A percentile compares a stretch with the other conserved stretches of the same genome.
These are phyloP conservation scores for Pythium volutum DNA, from an alignment of 352 stramenopile genomes.

Conservation along the genomic window DNA sequence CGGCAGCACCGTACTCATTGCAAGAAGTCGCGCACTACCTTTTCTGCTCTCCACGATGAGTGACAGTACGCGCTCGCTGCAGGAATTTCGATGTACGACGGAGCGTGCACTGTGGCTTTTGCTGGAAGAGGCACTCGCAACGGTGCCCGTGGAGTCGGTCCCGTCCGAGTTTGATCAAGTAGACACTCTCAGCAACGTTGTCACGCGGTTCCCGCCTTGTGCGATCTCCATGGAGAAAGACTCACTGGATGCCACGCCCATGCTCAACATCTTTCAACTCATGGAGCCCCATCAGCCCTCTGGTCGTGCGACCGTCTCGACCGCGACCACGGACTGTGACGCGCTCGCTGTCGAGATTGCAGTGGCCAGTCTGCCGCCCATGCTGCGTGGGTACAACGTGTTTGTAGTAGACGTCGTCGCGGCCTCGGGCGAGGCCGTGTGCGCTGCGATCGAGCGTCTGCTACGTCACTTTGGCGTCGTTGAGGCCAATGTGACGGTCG, in stretches of 20 bases:
- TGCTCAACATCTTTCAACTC: slow-evolving; percentile 30
- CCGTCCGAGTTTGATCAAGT: background rate
- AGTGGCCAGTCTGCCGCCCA: slow-evolving; percentile 18
- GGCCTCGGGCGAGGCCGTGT: slow-evolving; percentile 30
- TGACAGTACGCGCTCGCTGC: background rate
- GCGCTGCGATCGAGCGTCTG: slow-evolving; percentile 28
- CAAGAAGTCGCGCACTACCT: background rate
- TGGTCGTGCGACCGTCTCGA: background rate
- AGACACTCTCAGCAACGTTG: background rate
- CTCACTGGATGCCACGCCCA: background rate
- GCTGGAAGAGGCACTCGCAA: slow-evolving; percentile 36
- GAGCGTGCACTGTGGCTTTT: slow-evolving; percentile 51
- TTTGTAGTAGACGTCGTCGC: slow-evolving; percentile 47
- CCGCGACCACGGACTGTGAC: background rate
- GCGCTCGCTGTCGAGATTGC: background rate
- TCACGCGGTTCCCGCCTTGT: slow-evolving; percentile 1
- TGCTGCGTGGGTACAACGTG: slow-evolving; percentile 41
- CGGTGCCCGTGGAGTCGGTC: background rate
- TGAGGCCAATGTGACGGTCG: slow-evolving; percentile 36
- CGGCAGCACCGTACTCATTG: slow-evolving; percentile 15
- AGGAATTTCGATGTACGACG: slow-evolving; percentile 33
- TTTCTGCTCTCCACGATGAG: slow-evolving; percentile 11
- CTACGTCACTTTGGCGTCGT: slow-evolving; percentile 34
- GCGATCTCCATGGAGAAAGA: slow-evolving; percentile 23
- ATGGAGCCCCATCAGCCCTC: slow-evolving; percentile 21